Conservation (phyloP, 768 basidiomycete genomes). For the Termitomyces sp. region DNA sequence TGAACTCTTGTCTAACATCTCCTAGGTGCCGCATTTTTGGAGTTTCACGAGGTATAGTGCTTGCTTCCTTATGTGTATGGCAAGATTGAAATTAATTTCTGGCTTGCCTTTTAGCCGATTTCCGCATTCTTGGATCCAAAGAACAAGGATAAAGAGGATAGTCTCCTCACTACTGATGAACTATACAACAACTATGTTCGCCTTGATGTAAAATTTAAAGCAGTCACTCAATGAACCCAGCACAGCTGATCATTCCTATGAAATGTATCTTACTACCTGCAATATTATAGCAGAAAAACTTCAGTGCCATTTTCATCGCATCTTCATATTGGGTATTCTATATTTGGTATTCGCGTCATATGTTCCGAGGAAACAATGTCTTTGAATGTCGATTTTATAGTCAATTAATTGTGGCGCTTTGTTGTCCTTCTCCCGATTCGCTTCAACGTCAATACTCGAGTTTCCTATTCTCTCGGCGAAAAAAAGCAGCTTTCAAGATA, state of each 20-base stretch:
- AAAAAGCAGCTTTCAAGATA: background rate
- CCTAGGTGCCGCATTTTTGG: slow-evolving; percentile 58
- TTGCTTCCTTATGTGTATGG: background rate
- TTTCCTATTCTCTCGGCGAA: background rate
- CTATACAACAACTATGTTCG: slow-evolving; percentile 70
- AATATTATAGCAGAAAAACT: background rate
- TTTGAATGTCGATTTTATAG: too few species aligned
- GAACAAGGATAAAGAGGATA: slow-evolving; percentile 54
- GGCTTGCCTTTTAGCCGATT: slow-evolving; percentile 36
- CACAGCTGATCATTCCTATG: too few species aligned
- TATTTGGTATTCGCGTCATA: too few species aligned
- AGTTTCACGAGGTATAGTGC: slow-evolving; percentile 55
- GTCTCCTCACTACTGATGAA: slow-evolving; percentile 63
- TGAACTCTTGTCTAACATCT: background rate
- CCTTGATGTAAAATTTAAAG: slow-evolving; percentile 41
- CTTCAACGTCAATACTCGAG: background rate
- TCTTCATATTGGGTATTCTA: background rate
- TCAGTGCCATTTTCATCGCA: background rate
- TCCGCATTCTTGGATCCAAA: slow-evolving; percentile 60
- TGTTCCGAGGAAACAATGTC: too few species aligned
- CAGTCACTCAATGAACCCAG: slow-evolving; percentile 1
- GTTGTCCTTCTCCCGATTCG: background rate
- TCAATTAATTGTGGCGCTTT: background rate
- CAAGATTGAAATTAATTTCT: slow-evolving; percentile 1
- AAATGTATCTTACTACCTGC: background rate